These are phyloP conservation scores for Astrephomene gubernaculifera DNA, from an alignment of 139 green algal species.

Conservation along the genomic window DNA sequence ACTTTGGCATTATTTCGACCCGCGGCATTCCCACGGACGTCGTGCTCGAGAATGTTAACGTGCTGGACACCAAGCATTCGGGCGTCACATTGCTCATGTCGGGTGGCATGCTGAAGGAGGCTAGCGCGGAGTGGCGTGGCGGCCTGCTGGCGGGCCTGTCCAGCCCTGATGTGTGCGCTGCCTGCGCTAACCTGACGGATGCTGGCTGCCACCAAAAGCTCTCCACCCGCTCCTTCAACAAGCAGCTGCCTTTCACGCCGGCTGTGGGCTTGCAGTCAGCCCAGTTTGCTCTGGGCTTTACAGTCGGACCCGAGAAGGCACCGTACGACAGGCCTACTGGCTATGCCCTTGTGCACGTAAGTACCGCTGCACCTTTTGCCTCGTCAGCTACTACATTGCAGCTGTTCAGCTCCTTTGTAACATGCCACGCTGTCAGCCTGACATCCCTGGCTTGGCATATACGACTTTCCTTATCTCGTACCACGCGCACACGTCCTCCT, in stretches of 20 bases:
- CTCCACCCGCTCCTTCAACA: constrained; percentile 55
- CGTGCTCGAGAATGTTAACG: constrained; percentile 50
- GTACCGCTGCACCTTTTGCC: background rate
- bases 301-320: constrained; percentile 58
- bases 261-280: constrained; percentile 45
- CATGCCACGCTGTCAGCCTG: too few species aligned
- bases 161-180: constrained; percentile 43
- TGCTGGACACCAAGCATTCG: constrained; percentile 63
- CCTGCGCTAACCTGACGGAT: constrained; percentile 42
- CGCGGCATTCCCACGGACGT: constrained; percentile 53
- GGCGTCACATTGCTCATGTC: constrained; percentile 53
- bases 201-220: constrained; percentile 59
- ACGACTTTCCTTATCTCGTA: too few species aligned
- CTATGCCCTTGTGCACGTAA: constrained; percentile 55
- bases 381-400: too few species aligned
- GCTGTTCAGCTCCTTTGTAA: too few species aligned
- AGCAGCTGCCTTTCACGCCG: constrained; percentile 38
- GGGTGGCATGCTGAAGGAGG: constrained; percentile 2
- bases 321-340: constrained; percentile 61
- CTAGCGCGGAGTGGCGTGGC: constrained; percentile 25
- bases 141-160: constrained; percentile 56
- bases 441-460: too few species aligned
- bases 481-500: too few species aligned
- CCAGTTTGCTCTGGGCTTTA: constrained; percentile 61
- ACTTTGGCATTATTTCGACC: constrained; percentile 72